phyloP scores from a whole-genome alignment of 1,284 basidiomycete genomes.

The Apiotrichum mycotoxinovorans region DNA sequence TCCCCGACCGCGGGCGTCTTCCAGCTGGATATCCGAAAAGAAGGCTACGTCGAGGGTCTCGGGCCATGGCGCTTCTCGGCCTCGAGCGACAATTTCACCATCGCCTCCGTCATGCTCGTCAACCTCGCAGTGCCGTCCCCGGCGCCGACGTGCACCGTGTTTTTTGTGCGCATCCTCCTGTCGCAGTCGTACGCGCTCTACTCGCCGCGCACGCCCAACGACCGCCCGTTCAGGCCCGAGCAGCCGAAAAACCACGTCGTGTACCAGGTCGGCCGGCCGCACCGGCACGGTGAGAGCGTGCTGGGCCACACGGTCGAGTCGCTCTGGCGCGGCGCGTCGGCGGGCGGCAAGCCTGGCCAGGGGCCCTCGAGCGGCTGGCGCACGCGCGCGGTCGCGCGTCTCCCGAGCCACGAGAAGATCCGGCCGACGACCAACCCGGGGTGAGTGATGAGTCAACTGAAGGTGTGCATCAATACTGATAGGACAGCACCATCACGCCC shows the following conservation, averaged over 20 bases:
- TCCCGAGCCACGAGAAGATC: conserved; percentile 48
- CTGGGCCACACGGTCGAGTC: conserved; percentile 30
- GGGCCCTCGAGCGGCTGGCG: conserved; percentile 25
- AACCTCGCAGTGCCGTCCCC: conserved; percentile 36
- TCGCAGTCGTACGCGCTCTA: conserved; percentile 37
- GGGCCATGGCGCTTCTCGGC: conserved; percentile 43
- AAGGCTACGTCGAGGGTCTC: conserved; percentile 43
- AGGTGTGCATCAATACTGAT: too few species aligned
- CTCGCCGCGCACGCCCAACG: conserved; percentile 43
- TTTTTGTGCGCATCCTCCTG: conserved; percentile 43
- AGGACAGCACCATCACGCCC: conserved; percentile 38
- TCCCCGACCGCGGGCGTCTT: conserved; percentile 29
- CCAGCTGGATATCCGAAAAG: conserved; percentile 39
- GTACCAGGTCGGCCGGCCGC: conserved; percentile 38
- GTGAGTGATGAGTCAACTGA: conserved; percentile 22
- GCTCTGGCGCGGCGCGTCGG: conserved; percentile 40
- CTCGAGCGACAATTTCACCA: conserved; percentile 42
- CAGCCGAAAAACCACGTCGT: conserved; percentile 33
- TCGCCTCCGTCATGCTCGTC: conserved; percentile 40
- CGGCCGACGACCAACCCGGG: conserved; percentile 43
- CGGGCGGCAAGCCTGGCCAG: conserved; percentile 21
- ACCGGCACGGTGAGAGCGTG: conserved; percentile 26
- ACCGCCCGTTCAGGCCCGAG: conserved; percentile 32
- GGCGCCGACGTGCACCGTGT: conserved; percentile 39
- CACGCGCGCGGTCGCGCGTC: conserved; percentile 35